These are phyloP conservation scores for Trametopsis cervina DNA, from an alignment of 768 basidiomycete genomes.

Conservation along the genomic window DNA sequence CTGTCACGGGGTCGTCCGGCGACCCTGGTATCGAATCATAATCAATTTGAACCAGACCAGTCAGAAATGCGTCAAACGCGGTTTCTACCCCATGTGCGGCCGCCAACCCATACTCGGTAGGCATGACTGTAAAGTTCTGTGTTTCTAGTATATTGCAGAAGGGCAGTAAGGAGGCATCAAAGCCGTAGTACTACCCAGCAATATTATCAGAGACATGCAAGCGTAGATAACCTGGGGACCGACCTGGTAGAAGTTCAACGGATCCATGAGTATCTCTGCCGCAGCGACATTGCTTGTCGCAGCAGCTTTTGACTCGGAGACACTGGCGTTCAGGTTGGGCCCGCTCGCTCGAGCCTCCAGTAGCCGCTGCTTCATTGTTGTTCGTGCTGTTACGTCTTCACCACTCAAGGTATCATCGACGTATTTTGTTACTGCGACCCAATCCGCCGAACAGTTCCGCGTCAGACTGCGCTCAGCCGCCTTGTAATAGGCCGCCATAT, in stretches of 20 bases:
- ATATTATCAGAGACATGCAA: neutral
- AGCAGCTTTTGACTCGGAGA: conserved; percentile 28
- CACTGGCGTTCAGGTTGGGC: conserved; percentile 31
- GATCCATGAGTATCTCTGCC: conserved; percentile 42
- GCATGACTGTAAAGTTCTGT: conserved; percentile 30
- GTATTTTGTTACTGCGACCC: conserved; percentile 38
- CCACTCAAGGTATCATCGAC: conserved; percentile 23
- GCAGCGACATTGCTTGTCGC: conserved; percentile 32
- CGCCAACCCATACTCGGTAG: conserved; percentile 33
- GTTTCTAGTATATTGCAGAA: conserved; percentile 45
- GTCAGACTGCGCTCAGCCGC: conserved; percentile 43
- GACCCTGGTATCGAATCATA: conserved; percentile 37
- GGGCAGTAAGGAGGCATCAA: conserved; percentile 34
- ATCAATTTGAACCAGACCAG: conserved; percentile 36
- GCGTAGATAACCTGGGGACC: neutral
- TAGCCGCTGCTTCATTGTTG: conserved; percentile 35
- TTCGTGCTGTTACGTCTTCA: conserved; percentile 21
- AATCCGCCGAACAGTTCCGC: conserved; percentile 45
- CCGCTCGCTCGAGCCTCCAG: conserved; percentile 35
- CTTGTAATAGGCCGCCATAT: conserved; percentile 45
- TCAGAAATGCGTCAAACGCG: conserved; percentile 35
- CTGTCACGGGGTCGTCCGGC: conserved; percentile 36
- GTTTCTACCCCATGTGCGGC: conserved; percentile 27
- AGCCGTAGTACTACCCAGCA: conserved; percentile 37
- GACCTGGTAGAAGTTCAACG: conserved; percentile 42